Base-by-base conservation (phyloP, 768 basidiomycete genomes). In the Rhizopogon roseolus region DNA sequence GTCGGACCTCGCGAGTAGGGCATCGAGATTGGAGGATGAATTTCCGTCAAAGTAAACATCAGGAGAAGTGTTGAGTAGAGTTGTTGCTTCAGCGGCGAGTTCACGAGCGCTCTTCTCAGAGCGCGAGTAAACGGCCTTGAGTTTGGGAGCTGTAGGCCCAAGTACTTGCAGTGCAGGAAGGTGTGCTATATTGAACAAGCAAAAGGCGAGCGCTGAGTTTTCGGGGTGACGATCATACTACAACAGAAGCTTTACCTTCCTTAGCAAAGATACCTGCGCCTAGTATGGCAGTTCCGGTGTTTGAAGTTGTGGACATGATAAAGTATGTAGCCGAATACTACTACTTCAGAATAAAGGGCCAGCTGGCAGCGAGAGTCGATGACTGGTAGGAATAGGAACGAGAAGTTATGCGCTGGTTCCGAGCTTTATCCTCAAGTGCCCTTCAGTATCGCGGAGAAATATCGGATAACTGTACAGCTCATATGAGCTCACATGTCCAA, bases 101-200 rank as follows among this genome's bases (percentile, higher is more conserved):
- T 79, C 78, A 11, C 70, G 66, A 1, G 85, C 79, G 53, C 81
- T 83, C 64, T 76, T 78, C 59, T 79, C 69, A 1, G 90, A 89
- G 55, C 91, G 81, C 10, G 91, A 94, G 74, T 93, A 94, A 52
- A 94, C 76, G 1, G 90, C 91, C 59, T 75, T 82, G 50, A 85
- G 71, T 49, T 70, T 65, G 49, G 74, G 75, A 34, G 76, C 74
- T 22, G 73, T 65, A 55, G 65, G 61, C 9, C 78, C 79, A 48
- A 88, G 75, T 2, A 70, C 66, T 22, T 76, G 77, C 49, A 93
- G 76, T 16, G 86, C 84, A 37, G 91, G 91, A n/a, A 93, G 74
- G 68, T 95, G 88, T 27, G 90, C 89, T 84, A 54, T 62, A 29
- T 29, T 29, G 29, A 9, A 29, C 8, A 55, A 63, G 60, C 55